Conservation (phyloP, 208 protist species). For the Wallacemonas sp. region DNA sequence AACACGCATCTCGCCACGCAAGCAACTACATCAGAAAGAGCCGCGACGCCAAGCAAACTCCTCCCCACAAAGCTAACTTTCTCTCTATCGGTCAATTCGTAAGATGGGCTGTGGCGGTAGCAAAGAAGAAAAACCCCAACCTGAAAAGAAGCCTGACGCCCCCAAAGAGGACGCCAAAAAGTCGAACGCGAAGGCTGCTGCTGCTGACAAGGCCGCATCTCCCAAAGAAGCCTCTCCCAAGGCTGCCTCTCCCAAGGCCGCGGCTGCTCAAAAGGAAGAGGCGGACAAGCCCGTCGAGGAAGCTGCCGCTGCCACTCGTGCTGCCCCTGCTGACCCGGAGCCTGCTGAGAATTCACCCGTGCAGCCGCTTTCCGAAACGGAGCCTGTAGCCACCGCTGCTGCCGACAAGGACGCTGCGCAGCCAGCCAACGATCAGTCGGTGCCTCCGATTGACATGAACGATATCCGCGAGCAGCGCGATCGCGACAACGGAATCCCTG, state of each 20-base stretch:
- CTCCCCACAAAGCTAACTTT: background rate
- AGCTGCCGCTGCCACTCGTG: background rate
- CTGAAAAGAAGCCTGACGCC: constrained; percentile 1
- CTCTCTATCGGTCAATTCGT: too few relatives aligned
- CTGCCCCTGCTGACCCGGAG: background rate
- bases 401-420: background rate
- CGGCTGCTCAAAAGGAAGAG: background rate
- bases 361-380: background rate
- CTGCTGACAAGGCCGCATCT: constrained; percentile 5
- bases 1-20: too few relatives aligned
- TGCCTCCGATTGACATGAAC: background rate
- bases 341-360: background rate
- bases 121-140: constrained; percentile 25
- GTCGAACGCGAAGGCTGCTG: background rate
- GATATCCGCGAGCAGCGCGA: background rate
- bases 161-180: constrained; percentile 3
- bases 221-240: too few relatives aligned
- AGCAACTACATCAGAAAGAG: too few relatives aligned
- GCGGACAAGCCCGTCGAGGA: background rate
- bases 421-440: background rate
- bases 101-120: constrained; percentile 45
- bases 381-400: background rate
- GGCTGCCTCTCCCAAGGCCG: constrained; percentile 13
- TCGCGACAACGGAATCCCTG: background rate
- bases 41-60: background rate